phyloP scores from a whole-genome alignment of 2,329 filamentous ascomycete genomes.

The Botryotinia convoluta region DNA sequence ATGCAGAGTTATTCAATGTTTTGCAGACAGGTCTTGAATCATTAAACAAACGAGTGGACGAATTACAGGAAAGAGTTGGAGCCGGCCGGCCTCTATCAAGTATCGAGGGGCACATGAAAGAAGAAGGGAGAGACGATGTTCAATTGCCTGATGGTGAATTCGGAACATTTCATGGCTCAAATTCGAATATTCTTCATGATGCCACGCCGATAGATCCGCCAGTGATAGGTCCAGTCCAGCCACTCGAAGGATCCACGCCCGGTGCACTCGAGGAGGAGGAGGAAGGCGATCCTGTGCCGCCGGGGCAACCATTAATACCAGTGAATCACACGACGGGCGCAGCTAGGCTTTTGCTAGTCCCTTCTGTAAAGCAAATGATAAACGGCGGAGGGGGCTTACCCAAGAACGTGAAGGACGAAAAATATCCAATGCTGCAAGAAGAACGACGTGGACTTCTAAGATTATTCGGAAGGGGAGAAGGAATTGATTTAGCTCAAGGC shows the following conservation, averaged over 20 bases:
- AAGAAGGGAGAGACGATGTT: slow-evolving; percentile 12
- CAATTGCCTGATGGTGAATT: neutral
- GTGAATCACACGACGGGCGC: slow-evolving; percentile 89
- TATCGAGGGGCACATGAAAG: neutral
- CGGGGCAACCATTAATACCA: slow-evolving; percentile 68
- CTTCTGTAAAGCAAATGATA: slow-evolving; percentile 60
- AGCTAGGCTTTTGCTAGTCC: slow-evolving; percentile 74
- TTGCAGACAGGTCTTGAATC: slow-evolving; percentile 23
- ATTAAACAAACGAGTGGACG: slow-evolving; percentile 19
- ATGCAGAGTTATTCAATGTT: neutral
- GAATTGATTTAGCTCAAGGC: slow-evolving; percentile 55
- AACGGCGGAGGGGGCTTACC: slow-evolving; percentile 47
- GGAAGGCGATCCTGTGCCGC: slow-evolving; percentile 46
- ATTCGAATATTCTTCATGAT: slow-evolving; percentile 2
- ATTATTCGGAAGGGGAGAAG: slow-evolving; percentile 77
- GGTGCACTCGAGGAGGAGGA: slow-evolving; percentile 42
- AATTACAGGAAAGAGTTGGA: slow-evolving; percentile 2
- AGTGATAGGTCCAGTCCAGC: neutral
- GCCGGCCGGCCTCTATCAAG: neutral
- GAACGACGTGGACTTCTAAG: slow-evolving; percentile 70
- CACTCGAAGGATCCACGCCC: slow-evolving; percentile 9
- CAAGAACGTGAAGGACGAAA: slow-evolving; percentile 52
- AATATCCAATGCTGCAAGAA: slow-evolving; percentile 76
- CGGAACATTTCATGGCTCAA: neutral
- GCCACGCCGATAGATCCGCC: neutral